Percentiles rank a stretch among this genome's conserved stretches.
Evolutionary conservation across 2,329 filamentous ascomycete species (phyloP).

Genomic region (Aspergillus ruber): DNA sequence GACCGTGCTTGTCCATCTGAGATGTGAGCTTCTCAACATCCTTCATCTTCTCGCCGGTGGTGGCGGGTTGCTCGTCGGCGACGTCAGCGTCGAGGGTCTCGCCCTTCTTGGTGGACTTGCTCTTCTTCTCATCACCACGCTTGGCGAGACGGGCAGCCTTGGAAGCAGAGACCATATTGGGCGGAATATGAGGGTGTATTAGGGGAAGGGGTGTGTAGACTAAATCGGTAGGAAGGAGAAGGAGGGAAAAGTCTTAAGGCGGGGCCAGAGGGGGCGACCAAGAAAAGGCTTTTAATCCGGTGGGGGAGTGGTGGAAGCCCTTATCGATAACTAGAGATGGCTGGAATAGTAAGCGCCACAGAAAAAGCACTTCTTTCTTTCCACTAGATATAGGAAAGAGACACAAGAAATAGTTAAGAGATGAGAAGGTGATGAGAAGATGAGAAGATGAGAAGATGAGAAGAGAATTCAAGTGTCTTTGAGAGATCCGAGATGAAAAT

Average conservation of each 20-base stretch:
- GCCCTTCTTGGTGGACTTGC: constrained; percentile 57
- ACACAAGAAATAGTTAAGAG: neutral
- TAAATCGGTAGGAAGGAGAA: constrained; percentile 13
- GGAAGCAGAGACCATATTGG: constrained; percentile 59
- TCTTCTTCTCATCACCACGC: constrained; percentile 67
- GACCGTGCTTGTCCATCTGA: constrained; percentile 92
- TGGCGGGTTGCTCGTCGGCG: constrained; percentile 58
- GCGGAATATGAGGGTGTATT: constrained; percentile 2
- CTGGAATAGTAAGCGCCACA: neutral
- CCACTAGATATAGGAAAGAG: neutral
- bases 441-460: constrained; percentile 3
- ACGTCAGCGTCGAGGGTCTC: constrained; percentile 59
- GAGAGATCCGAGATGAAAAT: constrained; percentile 14
- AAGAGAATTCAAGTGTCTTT: neutral
- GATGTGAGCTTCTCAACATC: constrained; percentile 80
- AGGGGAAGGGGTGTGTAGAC: constrained; percentile 5
- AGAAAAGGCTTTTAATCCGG: constrained; percentile 11
- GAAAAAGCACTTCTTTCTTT: neutral
- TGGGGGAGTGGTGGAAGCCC: constrained; percentile 21
- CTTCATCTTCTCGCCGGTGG: constrained; percentile 64
- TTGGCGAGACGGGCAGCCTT: constrained; percentile 64
- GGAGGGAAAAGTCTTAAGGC: constrained; percentile 26
- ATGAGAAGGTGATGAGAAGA: constrained; percentile 4
- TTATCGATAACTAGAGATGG: constrained; percentile 35
- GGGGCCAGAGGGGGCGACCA: constrained; percentile 23